These are phyloP conservation scores for Wickerhamiella dianesei DNA, from an alignment of 805 yeast species.

Conservation along the genomic window DNA sequence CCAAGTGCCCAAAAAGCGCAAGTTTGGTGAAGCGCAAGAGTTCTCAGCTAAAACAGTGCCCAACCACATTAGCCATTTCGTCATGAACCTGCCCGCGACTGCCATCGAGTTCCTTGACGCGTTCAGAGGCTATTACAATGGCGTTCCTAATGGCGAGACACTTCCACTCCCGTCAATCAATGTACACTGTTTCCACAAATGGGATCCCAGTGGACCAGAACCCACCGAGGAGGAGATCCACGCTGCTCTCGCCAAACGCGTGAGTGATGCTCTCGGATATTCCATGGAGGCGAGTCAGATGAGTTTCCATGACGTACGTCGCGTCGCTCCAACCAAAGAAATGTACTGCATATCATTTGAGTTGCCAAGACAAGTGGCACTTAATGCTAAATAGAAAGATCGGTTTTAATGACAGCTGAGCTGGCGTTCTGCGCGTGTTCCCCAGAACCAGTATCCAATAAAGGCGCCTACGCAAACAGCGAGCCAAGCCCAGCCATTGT, in stretches of 20 bases:
- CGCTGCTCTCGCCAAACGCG: constrained; percentile 46
- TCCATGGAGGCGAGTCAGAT: constrained; percentile 35
- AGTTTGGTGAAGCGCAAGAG: constrained; percentile 1
- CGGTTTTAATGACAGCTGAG: constrained; percentile 18
- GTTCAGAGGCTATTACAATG: constrained; percentile 56
- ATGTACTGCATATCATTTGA: constrained; percentile 82
- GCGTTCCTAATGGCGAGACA: constrained; percentile 26
- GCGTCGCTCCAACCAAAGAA: constrained; percentile 92
- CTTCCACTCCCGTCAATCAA: constrained; percentile 63
- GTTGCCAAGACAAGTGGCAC: constrained; percentile 35
- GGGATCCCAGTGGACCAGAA: constrained; percentile 57
- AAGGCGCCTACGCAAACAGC: constrained; percentile 61
- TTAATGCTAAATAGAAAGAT: constrained; percentile 2
- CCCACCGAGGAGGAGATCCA: constrained; percentile 58
- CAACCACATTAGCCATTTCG: constrained; percentile 50
- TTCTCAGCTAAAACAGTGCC: constrained; percentile 31
- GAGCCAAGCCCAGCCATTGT: constrained; percentile 69
- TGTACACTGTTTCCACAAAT: constrained; percentile 87
- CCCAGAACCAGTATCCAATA: constrained; percentile 54
- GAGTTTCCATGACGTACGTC: constrained; percentile 71
- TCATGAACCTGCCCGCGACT: constrained; percentile 91
- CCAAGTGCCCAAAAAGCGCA: constrained; percentile 3
- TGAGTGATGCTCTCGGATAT: constrained; percentile 34
- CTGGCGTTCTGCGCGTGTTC: constrained; percentile 16
- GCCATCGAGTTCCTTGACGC: constrained; percentile 74